Base-by-base conservation (phyloP, 2,329 filamentous ascomycete species). In the Ophiostoma angusticollis region DNA sequence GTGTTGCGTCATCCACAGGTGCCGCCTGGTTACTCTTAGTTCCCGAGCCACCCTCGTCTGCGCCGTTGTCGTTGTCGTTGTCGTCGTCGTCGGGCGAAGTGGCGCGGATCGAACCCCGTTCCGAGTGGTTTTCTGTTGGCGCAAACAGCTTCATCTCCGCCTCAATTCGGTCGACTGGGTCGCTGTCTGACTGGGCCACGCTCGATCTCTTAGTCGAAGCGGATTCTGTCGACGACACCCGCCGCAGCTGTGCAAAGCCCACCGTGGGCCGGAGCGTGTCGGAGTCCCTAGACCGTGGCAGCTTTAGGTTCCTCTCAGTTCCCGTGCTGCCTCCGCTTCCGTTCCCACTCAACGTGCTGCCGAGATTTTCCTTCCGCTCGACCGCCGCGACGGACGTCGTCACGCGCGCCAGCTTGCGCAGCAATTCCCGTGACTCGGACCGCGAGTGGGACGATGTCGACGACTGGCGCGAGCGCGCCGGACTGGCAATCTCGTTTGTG, bases 111-210 rank as follows among this genome's bases (percentile, higher is more conserved):
- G 71, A 74, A 1, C 70, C 70, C 31, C 59, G 63, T 47, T 75
- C 72, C 1, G 72, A 76, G 30, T 71, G 62, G 43, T 67, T 70
- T 23, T 74, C 70, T 13, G 55, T 49, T 0, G 64, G 67, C 12
- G 68, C 72, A 52, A 76, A 76, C 8, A 76, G 59, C 35, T 63
- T 66, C 56, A 67, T 64, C 53, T 76, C 72, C 9, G 61, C 66
- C 47, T 71, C 64, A 36, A 75, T 73, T 31, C 71, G 67, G 47
- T 70, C 70, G 1, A 63, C 68, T 5, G 72, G 70, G 44, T 75
- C 72, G 12, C 56, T 50, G 40, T 74, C 70, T 1, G 70, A 73
- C 42, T 62, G 57, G 5, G 55, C 52, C 49, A 62, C 54, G 50
- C 65, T 70, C 25, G 60, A 62, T 40, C 60, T 58, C 53, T 71